phyloP scores from a whole-genome alignment of 2,329 filamentous ascomycete genomes.

The Alternaria triticina region DNA sequence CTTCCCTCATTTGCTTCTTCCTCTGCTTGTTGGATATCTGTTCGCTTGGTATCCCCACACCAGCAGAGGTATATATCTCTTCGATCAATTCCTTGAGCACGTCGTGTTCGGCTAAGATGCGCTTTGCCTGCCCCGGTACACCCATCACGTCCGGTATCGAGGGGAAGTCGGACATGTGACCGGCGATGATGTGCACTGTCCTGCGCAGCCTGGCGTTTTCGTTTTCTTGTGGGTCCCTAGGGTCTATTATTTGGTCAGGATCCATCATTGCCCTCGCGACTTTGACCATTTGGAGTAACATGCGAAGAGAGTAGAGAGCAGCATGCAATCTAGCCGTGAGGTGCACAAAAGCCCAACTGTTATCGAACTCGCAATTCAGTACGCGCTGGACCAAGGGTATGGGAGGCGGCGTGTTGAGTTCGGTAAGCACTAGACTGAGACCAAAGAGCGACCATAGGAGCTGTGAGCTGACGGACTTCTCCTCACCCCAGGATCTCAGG shows the following conservation, averaged over 20 bases:
- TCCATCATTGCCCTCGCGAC: not conserved
- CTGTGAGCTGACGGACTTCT: conserved; percentile 8
- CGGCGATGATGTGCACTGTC: conserved; percentile 10
- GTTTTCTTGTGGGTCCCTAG: fast-evolving
- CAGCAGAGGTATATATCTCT: conserved; percentile 36
- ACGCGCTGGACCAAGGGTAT: conserved; percentile 22
- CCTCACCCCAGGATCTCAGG: conserved; percentile 24
- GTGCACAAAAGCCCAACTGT: conserved; percentile 49
- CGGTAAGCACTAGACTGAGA: conserved; percentile 26
- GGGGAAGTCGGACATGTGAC: conserved; percentile 30
- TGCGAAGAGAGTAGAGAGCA: conserved; percentile 51
- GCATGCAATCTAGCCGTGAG: conserved; percentile 51
- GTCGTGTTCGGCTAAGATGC: conserved; percentile 21
- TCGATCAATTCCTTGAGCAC: conserved; percentile 24
- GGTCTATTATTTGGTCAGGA: fast-evolving
- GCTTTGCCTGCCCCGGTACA: conserved; percentile 32
- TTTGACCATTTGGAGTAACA: conserved; percentile 15
- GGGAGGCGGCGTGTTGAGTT: conserved; percentile 29
- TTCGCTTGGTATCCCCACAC: conserved; percentile 26
- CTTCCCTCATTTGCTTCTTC: conserved; percentile 33
- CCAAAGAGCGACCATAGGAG: conserved; percentile 38
- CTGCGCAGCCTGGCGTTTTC: not conserved
- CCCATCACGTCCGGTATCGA: conserved; percentile 31
- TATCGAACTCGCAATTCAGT: conserved; percentile 40
- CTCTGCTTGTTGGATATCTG: conserved; percentile 28